Base-by-base conservation (phyloP, 139 green algal genomes). In the Auxenochlorella pyrenoidosa region DNA sequence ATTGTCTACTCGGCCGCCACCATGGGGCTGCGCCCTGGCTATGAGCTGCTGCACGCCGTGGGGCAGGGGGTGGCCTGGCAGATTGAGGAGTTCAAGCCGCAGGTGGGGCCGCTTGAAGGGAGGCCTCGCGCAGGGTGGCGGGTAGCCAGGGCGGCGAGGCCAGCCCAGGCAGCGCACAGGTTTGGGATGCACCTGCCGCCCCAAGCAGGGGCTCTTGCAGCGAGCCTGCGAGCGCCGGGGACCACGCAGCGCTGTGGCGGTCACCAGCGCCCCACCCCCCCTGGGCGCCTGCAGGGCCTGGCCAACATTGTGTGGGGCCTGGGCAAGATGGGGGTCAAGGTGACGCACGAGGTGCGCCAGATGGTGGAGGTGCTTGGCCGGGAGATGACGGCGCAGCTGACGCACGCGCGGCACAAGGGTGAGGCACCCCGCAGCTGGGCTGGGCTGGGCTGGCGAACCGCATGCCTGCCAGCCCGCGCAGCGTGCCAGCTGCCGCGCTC, bases 1-100 rank as follows among this genome's bases (percentile, higher is more conserved):
- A 84, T 88, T 32, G 44, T 95, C 18, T 95, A 92, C 91, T 89
- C 89, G 0, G 90, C 87, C 72, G 90, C 90, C 70, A 91, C 89
- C 75, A 83, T 93, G 89, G 83, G 79, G 51, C 78, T 90, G 40
- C 36, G 47, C 24, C 84, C 75, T 0, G 44, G 83, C 59, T 88
- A 88, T 40, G 84, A 88, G 15, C 59, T 88, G 84, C 84, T 88
- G 72, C 73, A 83, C 30, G 71, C 59, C 5, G 73, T 88, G 73
- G 73, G 38, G 0, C 18, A 32, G 4, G 84, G 59, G 5, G 58
- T 88, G 38, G 84, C 32, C 21, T 88, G 84, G 84, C 75, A 88
- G 75, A 34, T 83, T 0, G 73, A 65, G 26, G 59, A 83, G 10
- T 88, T 88, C 73, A 78, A 76, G 41, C 84, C 91, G 36, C 86